Percentiles rank a stretch among this genome's conserved stretches.
phyloP scores from a whole-genome alignment of 164 flowering plant genomes.

The Magnolia officinalis region DNA sequence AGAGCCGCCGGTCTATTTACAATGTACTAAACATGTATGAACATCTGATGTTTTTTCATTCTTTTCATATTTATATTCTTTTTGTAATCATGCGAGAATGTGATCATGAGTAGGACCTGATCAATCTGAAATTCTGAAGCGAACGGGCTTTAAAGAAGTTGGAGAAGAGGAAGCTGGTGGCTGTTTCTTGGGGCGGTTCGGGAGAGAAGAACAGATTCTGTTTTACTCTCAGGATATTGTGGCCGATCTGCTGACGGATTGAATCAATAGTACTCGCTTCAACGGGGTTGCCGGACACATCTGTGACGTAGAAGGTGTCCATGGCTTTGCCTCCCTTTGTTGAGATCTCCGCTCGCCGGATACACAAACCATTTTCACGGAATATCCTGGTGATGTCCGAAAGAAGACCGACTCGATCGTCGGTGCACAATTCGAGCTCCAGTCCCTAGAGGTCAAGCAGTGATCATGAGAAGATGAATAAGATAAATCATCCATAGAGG shows the following conservation, averaged over 20 bases:
- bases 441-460: conserved; percentile 51
- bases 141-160: conserved; percentile 54
- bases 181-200: conserved; percentile 41
- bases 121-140: conserved; percentile 43
- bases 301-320: conserved; percentile 73
- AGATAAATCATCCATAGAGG: not conserved
- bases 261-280: conserved; percentile 65
- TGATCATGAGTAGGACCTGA: conserved; percentile 47
- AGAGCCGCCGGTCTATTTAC: too few relatives aligned
- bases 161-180: conserved; percentile 53
- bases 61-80: not conserved
- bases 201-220: conserved; percentile 23
- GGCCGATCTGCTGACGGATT: conserved; percentile 63
- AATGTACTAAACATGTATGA: not conserved
- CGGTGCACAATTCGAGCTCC: conserved; percentile 65
- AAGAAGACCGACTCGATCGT: conserved; percentile 49
- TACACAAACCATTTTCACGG: conserved; percentile 71
- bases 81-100: not conserved
- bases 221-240: conserved; percentile 49
- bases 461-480: not conserved
- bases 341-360: conserved; percentile 74
- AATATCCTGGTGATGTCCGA: conserved; percentile 84
- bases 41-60: conserved; percentile 1
- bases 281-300: conserved; percentile 69
- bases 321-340: conserved; percentile 64